Evolutionary conservation across 805 yeast species (phyloP), one percentile per base, ranked within the genome.

Genomic region (Ogataea saltuana): DNA sequence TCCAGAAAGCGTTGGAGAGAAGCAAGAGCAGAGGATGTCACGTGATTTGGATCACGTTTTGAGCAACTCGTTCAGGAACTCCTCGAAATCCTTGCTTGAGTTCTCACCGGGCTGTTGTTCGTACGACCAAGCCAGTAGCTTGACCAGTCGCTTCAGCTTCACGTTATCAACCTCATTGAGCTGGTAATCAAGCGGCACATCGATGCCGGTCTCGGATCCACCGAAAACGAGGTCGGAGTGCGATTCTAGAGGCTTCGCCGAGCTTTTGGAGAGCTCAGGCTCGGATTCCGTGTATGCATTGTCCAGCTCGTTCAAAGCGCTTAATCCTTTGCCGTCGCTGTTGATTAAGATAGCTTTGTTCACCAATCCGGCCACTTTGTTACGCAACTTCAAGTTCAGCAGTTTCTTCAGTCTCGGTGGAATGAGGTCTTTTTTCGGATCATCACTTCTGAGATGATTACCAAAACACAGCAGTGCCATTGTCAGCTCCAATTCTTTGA

Each of bases 401-500:
- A 87, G 64, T 17, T 68, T 68, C 33, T 74, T 67, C 49, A 88
- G 64, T 48, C 76, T 78, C 21, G 65, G 65, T 0, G 88, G 89
- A 25, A 83, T 58, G 36, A 67, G 74, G 21, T 65, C 31, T 9
- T 27, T 31, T 13, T 46, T 67, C 65, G 13, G 27, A 18, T 41
- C 38, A 9, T 25, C 46, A 20, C 43, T 35, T 38, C 46, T 45
- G 31, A 61, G 45, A 32, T 58, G 56, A 17, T 55, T 57, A 27
- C 74, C 72, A 56, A 75, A 77, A 53, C 81, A 78, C 27, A 89
- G 65, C 46, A 89, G 69, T 17, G 95, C 88, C 93, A 89, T 86
- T 2, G 95, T 81, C 33, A 82, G 69, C 59, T 90, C 96, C 48
- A 89, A 65, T 50, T 87, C 91, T 42, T 77, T 76, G 63, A 88